Evolutionary conservation across 1,284 basidiomycete genomes (phyloP), one percentile per base, ranked within the genome.

Genomic region (Heterobasidion occidentale): DNA sequence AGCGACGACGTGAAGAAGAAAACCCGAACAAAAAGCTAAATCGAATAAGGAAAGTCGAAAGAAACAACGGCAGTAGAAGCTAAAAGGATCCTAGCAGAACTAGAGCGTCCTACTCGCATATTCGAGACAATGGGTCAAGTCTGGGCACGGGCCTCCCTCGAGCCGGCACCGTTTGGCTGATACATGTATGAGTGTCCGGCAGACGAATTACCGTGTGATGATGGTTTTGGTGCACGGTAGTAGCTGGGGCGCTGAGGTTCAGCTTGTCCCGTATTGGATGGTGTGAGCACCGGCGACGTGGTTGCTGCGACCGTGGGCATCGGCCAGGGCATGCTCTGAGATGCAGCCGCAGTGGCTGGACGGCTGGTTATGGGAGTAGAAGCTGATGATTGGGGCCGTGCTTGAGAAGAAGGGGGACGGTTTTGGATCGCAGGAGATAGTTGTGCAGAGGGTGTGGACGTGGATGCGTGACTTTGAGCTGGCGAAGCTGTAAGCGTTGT

Each of bases 121-220:
- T 27, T 27, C 27, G 27, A 27, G 20, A 49, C 12, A 49, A 49
- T 6, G 15, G 20, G 20, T 49, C 47, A n/a, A 49, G 17, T 11
- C 38, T 46, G 14, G 33, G 17, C 42, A 14, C 7, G 42, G 42
- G 20, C 42, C 33, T 53, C 52, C 42, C 52, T 15, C 34, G 15
- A 12, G 35, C 42, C 17, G 11, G 20, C 36, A 19, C 73, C 77
- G 59, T 74, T 76, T 46, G 76, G 68, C 46, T 74, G 71, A 57
- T 73, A 78, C 68, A 77, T 74, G 62, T 72, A 78, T 54, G 73
- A 76, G 61, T 76, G 75, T 36, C 66, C 64, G 17, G 71, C 59
- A n/a, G 68, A 58, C 2, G 67, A 59, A 33, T 65, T 63, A 6
- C 64, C 62, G 46, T 69, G 66, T 12, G 69, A 64, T 17, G 66